phyloP scores from a whole-genome alignment of 768 basidiomycete genomes.

The Porphyrellus cyaneotinctus region DNA sequence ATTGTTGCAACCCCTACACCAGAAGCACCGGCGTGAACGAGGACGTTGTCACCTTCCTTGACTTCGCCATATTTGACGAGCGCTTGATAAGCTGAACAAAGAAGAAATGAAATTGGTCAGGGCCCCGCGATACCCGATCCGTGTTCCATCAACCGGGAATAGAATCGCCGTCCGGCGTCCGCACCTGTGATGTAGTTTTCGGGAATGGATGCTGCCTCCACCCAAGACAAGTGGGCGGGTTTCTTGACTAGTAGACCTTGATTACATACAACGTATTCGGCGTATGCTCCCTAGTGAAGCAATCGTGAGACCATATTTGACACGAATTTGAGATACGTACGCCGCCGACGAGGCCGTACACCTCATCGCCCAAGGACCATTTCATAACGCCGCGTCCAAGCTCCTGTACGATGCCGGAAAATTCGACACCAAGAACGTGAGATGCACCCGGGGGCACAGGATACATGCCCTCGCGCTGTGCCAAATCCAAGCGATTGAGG shows the following conservation, averaged over 20 bases:
- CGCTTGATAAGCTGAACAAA: slow-evolving; percentile 52
- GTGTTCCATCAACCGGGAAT: slow-evolving; percentile 3
- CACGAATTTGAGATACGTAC: slow-evolving; percentile 42
- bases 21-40: slow-evolving; percentile 89
- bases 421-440: slow-evolving; percentile 82
- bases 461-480: slow-evolving; percentile 69
- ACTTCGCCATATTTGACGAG: slow-evolving; percentile 65
- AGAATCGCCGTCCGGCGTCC: slow-evolving; percentile 20
- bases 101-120: slow-evolving; percentile 2
- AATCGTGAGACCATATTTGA: slow-evolving; percentile 2
- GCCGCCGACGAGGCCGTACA: slow-evolving; percentile 75
- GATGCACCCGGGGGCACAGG: slow-evolving; percentile 75
- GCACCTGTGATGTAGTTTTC: slow-evolving; percentile 86
- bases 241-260: slow-evolving; percentile 70
- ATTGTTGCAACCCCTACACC: slow-evolving; percentile 88
- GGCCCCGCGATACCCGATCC: background rate
- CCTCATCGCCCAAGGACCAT: slow-evolving; percentile 66
- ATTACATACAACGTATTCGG: slow-evolving; percentile 73
- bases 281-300: slow-evolving; percentile 73
- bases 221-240: slow-evolving; percentile 72
- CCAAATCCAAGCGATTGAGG: slow-evolving; percentile 84
- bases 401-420: slow-evolving; percentile 62
- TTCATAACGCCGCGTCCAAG: slow-evolving; percentile 47
- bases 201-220: slow-evolving; percentile 81
- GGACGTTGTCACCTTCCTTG: slow-evolving; percentile 65